A percentile compares a stretch with the other conserved stretches of the same genome.
These are phyloP conservation scores for Posidonia australis DNA, from an alignment of 106 monocot genomes.

Conservation along the genomic window DNA sequence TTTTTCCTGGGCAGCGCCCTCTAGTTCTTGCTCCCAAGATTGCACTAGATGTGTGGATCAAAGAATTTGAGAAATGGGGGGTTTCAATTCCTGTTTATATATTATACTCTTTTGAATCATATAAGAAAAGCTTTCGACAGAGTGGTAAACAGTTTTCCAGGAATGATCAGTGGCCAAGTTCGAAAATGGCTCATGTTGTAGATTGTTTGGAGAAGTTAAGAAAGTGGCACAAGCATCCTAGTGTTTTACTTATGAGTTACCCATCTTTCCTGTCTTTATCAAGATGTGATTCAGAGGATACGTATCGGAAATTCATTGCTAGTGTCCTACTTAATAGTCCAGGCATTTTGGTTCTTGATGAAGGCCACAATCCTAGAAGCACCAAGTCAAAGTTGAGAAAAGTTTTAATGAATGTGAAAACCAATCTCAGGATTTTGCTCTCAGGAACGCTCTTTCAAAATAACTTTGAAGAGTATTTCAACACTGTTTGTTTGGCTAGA, in stretches of 20 bases:
- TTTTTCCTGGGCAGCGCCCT: constrained; percentile 45
- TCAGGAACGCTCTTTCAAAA: constrained; percentile 76
- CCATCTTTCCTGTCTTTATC: constrained; percentile 35
- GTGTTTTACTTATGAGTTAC: constrained; percentile 67
- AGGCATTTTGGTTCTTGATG: constrained; percentile 61
- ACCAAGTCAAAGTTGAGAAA: constrained; percentile 54
- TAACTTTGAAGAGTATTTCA: constrained; percentile 80
- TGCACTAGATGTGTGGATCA: constrained; percentile 50
- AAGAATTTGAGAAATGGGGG: constrained; percentile 66
- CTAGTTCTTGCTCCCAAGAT: constrained; percentile 61
- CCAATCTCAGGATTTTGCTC: constrained; percentile 53
- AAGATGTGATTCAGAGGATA: constrained; percentile 23
- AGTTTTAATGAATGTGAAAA: constrained; percentile 54
- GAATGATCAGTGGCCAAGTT: constrained; percentile 20
- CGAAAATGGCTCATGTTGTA: constrained; percentile 30
- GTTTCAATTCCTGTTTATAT: constrained; percentile 42
- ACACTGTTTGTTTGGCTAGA: constrained; percentile 59
- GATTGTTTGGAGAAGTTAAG: constrained; percentile 43
- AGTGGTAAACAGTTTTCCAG: neutral
- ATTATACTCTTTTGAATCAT: constrained; percentile 29
- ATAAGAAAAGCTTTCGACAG: constrained; percentile 10
- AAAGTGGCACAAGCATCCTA: constrained; percentile 53
- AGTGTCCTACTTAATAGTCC: constrained; percentile 42
- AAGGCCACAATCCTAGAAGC: constrained; percentile 80
- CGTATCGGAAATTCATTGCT: constrained; percentile 30